Percentiles rank a stretch among this genome's conserved stretches.
Evolutionary conservation across 192 early-diverging fungal species (phyloP).

Genomic region (Podila clonocystis): DNA sequence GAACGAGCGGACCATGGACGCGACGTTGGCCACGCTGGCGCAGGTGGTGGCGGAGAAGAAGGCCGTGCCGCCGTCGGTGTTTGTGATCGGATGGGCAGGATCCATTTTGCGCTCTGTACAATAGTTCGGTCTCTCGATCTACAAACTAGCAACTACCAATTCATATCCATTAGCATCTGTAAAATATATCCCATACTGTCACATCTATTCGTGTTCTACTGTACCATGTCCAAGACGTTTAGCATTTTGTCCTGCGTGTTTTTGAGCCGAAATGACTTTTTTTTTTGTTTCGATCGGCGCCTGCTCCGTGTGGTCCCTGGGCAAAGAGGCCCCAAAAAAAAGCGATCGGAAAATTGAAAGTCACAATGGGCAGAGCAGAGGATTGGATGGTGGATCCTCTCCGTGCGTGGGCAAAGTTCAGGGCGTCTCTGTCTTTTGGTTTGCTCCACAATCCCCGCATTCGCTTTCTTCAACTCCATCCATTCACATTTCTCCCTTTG

Average conservation of each 20-base stretch:
- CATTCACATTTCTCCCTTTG: not conserved
- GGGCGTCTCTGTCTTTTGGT: not conserved
- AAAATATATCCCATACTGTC: not conserved
- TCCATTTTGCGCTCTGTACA: constrained; percentile 14
- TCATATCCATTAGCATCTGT: not conserved
- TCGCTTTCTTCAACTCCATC: not conserved
- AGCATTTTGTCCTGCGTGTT: not conserved
- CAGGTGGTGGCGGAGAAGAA: constrained; percentile 69
- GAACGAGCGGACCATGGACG: constrained; percentile 76
- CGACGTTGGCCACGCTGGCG: constrained; percentile 71
- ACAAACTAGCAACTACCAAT: not conserved
- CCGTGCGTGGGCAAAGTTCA: not conserved
- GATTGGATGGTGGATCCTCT: not conserved
- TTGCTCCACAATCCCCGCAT: not conserved
- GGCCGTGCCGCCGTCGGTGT: constrained; percentile 78
- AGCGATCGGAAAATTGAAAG: not conserved
- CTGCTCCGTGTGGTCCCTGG: not conserved
- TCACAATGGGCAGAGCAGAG: not conserved
- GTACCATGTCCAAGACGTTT: no score
- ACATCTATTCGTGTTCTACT: not conserved
- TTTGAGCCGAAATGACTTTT: not conserved
- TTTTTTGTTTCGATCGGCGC: not conserved
- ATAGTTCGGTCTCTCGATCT: not conserved
- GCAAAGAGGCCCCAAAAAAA: not conserved
- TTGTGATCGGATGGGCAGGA: constrained; percentile 80